phyloP scores from a whole-genome alignment of 805 yeast species.

The Pichia membranifaciens region DNA sequence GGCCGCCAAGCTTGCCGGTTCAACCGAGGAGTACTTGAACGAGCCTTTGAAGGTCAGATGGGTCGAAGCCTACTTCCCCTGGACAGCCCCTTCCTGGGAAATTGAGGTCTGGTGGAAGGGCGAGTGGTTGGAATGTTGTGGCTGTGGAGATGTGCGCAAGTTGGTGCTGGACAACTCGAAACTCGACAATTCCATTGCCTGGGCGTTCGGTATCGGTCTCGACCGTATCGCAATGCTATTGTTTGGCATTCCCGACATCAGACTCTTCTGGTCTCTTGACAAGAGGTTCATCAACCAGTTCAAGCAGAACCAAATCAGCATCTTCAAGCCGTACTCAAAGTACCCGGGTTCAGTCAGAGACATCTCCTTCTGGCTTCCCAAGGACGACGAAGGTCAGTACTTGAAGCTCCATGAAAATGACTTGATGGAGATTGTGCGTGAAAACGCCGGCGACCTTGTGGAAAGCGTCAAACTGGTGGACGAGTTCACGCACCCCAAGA shows the following conservation, averaged over 20 bases:
- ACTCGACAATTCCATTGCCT: conserved; percentile 62
- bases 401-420: conserved; percentile 70
- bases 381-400: conserved; percentile 18
- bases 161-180: conserved; percentile 73
- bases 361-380: conserved; percentile 84
- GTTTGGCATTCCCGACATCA: conserved; percentile 91
- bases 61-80: conserved; percentile 94
- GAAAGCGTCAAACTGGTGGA: conserved; percentile 81
- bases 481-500: conserved; percentile 80
- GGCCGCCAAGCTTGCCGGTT: conserved; percentile 57
- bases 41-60: conserved; percentile 84
- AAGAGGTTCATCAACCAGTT: conserved; percentile 74
- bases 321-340: conserved; percentile 83
- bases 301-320: conserved; percentile 52
- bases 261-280: conserved; percentile 87
- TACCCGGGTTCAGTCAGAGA: conserved; percentile 86
- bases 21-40: conserved; percentile 52
- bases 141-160: conserved; percentile 86
- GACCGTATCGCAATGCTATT: conserved; percentile 94
- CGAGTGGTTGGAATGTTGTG: conserved; percentile 96
- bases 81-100: conserved; percentile 99
- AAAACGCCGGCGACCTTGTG: conserved; percentile 77
- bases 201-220: conserved; percentile 97
- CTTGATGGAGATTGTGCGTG: conserved; percentile 87
- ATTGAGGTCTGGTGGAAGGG: conserved; percentile 99